Base-by-base conservation (phyloP, 2,329 filamentous ascomycete species). In the Fusarium xyrophilum region DNA sequence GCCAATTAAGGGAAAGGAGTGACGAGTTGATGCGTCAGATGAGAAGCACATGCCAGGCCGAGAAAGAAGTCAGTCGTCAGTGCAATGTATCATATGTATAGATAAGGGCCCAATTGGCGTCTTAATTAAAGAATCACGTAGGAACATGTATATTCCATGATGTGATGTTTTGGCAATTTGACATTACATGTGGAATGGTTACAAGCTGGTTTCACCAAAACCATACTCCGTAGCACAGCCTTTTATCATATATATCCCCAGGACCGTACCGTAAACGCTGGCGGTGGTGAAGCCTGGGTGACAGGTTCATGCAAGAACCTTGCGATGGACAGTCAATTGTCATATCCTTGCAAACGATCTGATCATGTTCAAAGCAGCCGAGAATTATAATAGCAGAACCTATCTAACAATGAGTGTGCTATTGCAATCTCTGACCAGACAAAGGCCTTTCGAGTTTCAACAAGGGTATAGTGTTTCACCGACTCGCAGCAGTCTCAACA, bases 1-100 rank as follows among this genome's bases (percentile, higher is more conserved):
- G 87, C 76, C 38, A 74, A 75, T 42, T 79, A 72, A 73, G 73
- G 63, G 52, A 70, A 67, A 71, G 39, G 73, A 21, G 28, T 64
- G 33, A 74, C 38, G 63, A 55, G 44, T 39, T 33, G 40, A 52
- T 23, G 46, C 38, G 30, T 23, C 43, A 43, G 39, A 65, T 39
- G 62, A 53, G 69, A 63, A 64, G 61, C 58, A 59, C 56, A 64
- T 50, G 54, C 44, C 54, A 47, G 59, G 33, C 39, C 39, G 59
- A 48, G 30, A 50, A 52, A 52, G 53, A 60, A 59, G 60, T 62
- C 61, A 61, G 57, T 58, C 64, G 63, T 63, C 62, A 69, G 72
- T 70, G 68, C 67, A 65, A 66, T 75, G 74, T 74, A 75, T 71
- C 75, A 69, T 74, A 76, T 66, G 59, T 74, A 76, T 73, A 73